Evolutionary conservation across 768 basidiomycete species (phyloP).

Genomic region (Kockovaella imperatae): DNA sequence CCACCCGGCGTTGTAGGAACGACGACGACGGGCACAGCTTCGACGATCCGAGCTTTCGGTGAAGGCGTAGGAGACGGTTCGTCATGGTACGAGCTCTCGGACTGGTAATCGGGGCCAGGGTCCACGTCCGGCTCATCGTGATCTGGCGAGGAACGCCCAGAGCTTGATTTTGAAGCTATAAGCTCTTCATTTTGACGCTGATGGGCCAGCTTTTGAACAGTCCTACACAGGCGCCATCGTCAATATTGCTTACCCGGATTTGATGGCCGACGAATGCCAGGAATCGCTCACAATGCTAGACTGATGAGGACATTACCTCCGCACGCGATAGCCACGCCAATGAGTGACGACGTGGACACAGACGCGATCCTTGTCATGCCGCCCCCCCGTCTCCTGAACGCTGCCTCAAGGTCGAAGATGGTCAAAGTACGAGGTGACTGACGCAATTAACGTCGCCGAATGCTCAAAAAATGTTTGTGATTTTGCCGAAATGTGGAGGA

Average conservation of each 20-base stretch:
- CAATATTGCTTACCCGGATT: neutral
- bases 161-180: neutral
- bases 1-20: too few relatives aligned
- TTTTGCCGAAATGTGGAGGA: too few relatives aligned
- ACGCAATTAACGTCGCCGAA: too few relatives aligned
- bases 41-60: neutral
- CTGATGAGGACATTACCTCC: slow-evolving; percentile 81
- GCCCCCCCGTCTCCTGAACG: too few relatives aligned
- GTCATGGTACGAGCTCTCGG: too few relatives aligned
- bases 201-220: slow-evolving; percentile 88
- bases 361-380: neutral
- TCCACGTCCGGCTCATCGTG: too few relatives aligned
- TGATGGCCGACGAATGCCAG: neutral
- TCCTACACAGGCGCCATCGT: slow-evolving; percentile 42
- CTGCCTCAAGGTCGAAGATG: too few relatives aligned
- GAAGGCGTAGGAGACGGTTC: neutral
- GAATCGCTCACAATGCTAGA: slow-evolving; percentile 58
- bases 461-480: too few relatives aligned
- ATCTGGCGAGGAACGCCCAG: too few relatives aligned
- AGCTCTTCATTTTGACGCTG: slow-evolving; percentile 50
- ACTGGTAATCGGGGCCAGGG: too few relatives aligned
- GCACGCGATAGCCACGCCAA: slow-evolving; percentile 77
- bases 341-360: slow-evolving; percentile 41
- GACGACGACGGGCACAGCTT: slow-evolving; percentile 8
- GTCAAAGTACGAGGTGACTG: too few relatives aligned